phyloP scores from a whole-genome alignment of 2,329 filamentous ascomycete genomes.

The Endothia cerciana region DNA sequence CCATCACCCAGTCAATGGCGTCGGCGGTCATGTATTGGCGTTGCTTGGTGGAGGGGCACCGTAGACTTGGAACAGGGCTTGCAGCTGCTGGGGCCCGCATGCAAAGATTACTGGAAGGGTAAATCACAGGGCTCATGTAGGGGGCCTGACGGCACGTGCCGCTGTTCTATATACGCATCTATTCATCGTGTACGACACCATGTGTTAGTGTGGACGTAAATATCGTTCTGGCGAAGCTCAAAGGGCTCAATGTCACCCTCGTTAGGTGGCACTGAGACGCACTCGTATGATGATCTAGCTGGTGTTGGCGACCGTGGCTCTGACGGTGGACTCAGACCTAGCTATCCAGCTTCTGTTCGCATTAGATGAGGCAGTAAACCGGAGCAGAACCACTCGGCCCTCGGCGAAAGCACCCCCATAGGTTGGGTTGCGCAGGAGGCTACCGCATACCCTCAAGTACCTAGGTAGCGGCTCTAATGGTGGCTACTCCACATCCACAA shows the following conservation, averaged over 20 bases:
- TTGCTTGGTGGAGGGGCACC: background rate
- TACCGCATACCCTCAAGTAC: too few relatives aligned
- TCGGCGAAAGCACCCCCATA: too few relatives aligned
- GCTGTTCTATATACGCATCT: background rate
- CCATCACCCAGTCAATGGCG: background rate
- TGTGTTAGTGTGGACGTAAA: background rate
- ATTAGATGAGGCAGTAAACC: too few relatives aligned
- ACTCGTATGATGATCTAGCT: background rate
- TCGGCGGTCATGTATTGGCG: background rate
- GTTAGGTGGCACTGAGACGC: background rate
- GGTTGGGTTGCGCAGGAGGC: too few relatives aligned
- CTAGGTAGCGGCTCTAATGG: too few relatives aligned
- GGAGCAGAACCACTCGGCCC: too few relatives aligned
- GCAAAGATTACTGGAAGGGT: background rate
- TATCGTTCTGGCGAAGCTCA: background rate
- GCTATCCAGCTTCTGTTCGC: background rate
- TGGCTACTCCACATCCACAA: background rate
- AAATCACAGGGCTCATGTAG: background rate
- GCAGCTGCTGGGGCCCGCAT: background rate
- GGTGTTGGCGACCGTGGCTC: background rate
- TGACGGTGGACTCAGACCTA: background rate
- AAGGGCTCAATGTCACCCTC: background rate
- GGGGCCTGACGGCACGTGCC: background rate
- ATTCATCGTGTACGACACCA: background rate
- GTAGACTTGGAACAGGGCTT: background rate